Evolutionary conservation across 2,329 filamentous ascomycete species (phyloP).

Genomic region (Trichophyton simii): DNA sequence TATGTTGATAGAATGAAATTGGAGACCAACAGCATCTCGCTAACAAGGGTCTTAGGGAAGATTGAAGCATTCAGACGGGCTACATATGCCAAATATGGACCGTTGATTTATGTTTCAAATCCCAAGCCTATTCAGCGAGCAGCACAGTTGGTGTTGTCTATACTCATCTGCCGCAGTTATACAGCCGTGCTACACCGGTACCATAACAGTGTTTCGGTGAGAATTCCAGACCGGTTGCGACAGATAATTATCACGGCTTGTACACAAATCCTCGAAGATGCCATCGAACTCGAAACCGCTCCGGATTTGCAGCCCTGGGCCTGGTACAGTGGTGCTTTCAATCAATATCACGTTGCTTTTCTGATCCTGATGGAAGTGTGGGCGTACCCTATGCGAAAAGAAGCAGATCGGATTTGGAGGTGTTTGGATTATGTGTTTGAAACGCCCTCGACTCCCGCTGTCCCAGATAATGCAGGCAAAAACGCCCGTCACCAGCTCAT

Average conservation of each 20-base stretch:
- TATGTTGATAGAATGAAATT: slow-evolving; percentile 58
- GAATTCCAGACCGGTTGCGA: slow-evolving; percentile 43
- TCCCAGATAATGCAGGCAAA: slow-evolving; percentile 16
- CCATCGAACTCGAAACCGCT: slow-evolving; percentile 42
- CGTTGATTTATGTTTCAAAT: slow-evolving; percentile 46
- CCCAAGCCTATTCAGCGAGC: slow-evolving; percentile 47
- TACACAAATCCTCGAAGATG: slow-evolving; percentile 42
- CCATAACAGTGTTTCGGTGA: slow-evolving; percentile 33
- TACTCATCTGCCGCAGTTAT: slow-evolving; percentile 51
- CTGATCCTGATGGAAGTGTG: slow-evolving; percentile 57
- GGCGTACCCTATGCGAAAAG: slow-evolving; percentile 42
- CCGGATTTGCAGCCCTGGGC: slow-evolving; percentile 46
- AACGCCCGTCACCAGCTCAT: slow-evolving; percentile 13
- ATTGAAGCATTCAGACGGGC: slow-evolving; percentile 55
- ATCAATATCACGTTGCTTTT: slow-evolving; percentile 60
- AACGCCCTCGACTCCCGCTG: slow-evolving; percentile 37
- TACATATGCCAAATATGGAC: slow-evolving; percentile 54
- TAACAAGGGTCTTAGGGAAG: slow-evolving; percentile 54
- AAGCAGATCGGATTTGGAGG: slow-evolving; percentile 55
- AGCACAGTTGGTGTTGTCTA: slow-evolving; percentile 51
- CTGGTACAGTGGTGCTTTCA: slow-evolving; percentile 60
- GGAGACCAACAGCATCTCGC: slow-evolving; percentile 47
- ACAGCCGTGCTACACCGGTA: slow-evolving; percentile 59
- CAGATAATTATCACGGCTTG: slow-evolving; percentile 53
- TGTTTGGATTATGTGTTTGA: slow-evolving; percentile 62